These are phyloP conservation scores for Sclerotiophoma versabilis DNA, from an alignment of 2,329 filamentous ascomycete species.

Conservation along the genomic window DNA sequence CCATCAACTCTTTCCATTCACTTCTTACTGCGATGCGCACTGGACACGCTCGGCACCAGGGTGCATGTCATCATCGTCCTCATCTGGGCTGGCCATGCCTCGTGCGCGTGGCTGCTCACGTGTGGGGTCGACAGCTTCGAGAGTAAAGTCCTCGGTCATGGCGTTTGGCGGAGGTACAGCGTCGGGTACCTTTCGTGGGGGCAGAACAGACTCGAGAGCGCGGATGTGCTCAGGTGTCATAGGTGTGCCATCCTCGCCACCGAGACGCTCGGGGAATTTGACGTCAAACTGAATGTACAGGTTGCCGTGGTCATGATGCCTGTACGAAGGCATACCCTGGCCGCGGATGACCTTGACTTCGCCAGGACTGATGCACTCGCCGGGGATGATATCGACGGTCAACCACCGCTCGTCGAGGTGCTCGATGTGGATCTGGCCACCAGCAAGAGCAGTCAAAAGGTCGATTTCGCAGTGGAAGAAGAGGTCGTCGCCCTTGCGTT, in stretches of 20 bases:
- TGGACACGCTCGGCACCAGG: slow-evolving; percentile 79
- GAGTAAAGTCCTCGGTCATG: slow-evolving; percentile 88
- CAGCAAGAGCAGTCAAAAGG: slow-evolving; percentile 90
- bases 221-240: slow-evolving; percentile 73
- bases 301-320: slow-evolving; percentile 95
- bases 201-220: slow-evolving; percentile 83
- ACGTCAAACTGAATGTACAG: slow-evolving; percentile 97
- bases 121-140: slow-evolving; percentile 81
- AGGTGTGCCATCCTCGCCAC: slow-evolving; percentile 53
- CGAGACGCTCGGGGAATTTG: slow-evolving; percentile 78
- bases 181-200: slow-evolving; percentile 68
- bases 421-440: slow-evolving; percentile 90
- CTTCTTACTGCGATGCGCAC: slow-evolving; percentile 83
- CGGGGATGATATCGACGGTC: slow-evolving; percentile 88
- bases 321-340: slow-evolving; percentile 95
- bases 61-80: slow-evolving; percentile 68
- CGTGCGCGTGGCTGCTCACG: slow-evolving; percentile 71
- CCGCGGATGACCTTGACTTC: slow-evolving; percentile 92
- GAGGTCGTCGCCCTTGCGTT: slow-evolving; percentile 93
- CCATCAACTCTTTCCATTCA: neutral
- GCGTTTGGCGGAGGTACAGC: slow-evolving; percentile 76
- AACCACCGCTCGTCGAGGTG: slow-evolving; percentile 98
- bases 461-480: slow-evolving; percentile 97
- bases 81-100: slow-evolving; percentile 68
- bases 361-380: slow-evolving; percentile 91